These are phyloP conservation scores for Curvularia sp. DNA, from an alignment of 2,329 filamentous ascomycete species.

Conservation along the genomic window DNA sequence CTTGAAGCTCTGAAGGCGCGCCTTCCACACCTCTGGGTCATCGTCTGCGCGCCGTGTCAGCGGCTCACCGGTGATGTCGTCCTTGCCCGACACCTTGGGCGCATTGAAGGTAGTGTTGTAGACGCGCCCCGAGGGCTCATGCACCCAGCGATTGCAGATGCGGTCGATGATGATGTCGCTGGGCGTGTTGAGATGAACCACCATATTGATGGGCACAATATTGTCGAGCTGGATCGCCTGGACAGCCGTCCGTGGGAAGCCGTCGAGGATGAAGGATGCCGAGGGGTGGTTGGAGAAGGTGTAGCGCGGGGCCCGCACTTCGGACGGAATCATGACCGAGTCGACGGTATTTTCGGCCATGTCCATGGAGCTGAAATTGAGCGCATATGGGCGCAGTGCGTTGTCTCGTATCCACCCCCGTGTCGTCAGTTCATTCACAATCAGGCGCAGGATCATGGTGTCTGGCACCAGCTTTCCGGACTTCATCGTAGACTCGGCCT, in stretches of 20 bases:
- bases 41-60: constrained; percentile 86
- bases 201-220: constrained; percentile 93
- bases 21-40: constrained; percentile 82
- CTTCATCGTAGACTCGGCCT: constrained; percentile 89
- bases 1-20: constrained; percentile 80
- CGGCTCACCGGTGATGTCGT: constrained; percentile 89
- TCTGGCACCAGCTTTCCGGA: constrained; percentile 90
- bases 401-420: constrained; percentile 78
- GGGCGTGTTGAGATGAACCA: constrained; percentile 85
- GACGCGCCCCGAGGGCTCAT: constrained; percentile 86
- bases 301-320: constrained; percentile 49
- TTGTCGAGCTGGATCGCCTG: constrained; percentile 81
- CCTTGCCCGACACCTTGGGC: constrained; percentile 78
- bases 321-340: constrained; percentile 53
- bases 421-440: constrained; percentile 83
- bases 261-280: constrained; percentile 93
- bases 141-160: constrained; percentile 91
- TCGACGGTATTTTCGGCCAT: constrained; percentile 47
- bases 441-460: constrained; percentile 87
- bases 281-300: constrained; percentile 69
- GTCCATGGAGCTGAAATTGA: constrained; percentile 50
- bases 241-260: constrained; percentile 85
- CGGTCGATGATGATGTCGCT: constrained; percentile 85
- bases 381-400: constrained; percentile 55
- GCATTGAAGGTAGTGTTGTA: constrained; percentile 96